phyloP scores from a whole-genome alignment of 2,329 filamentous ascomycete species.

The Fonsecaea pugnacius region DNA sequence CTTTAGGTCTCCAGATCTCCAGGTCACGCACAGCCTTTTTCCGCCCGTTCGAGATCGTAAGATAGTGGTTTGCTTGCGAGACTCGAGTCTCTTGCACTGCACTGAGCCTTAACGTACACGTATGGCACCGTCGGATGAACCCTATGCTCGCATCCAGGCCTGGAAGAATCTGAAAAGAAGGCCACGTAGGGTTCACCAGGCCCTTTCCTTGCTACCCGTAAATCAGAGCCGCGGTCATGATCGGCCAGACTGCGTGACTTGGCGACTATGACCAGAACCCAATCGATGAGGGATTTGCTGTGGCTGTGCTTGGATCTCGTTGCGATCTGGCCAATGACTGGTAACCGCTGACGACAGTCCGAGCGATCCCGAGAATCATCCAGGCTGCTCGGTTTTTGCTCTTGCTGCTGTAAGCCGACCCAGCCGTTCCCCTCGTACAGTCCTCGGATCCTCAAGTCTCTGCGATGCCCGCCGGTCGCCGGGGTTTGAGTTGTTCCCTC shows the following conservation, averaged over 20 bases:
- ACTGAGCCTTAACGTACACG: background rate
- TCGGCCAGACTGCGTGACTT: slow-evolving; percentile 17
- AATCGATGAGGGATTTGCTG: slow-evolving; percentile 6
- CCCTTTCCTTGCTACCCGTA: background rate
- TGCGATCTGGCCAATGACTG: slow-evolving; percentile 13
- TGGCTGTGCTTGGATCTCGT: slow-evolving; percentile 22
- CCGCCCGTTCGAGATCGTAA: background rate
- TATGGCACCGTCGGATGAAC: background rate
- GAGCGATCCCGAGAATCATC: slow-evolving; percentile 24
- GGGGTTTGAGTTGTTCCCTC: background rate
- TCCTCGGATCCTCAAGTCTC: slow-evolving; percentile 14
- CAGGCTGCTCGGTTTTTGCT: slow-evolving; percentile 11
- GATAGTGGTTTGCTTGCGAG: background rate
- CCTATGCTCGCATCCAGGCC: background rate
- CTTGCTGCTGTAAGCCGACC: slow-evolving; percentile 18
- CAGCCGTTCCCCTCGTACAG: slow-evolving; percentile 6
- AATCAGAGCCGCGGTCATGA: background rate
- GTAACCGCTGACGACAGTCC: slow-evolving; percentile 8
- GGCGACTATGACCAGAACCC: slow-evolving; percentile 12
- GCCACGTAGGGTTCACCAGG: background rate
- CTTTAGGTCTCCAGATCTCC: background rate
- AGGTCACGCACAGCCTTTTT: background rate
- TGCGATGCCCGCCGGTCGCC: slow-evolving; percentile 13
- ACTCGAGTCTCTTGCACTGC: background rate
- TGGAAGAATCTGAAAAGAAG: background rate